phyloP scores from a whole-genome alignment of 2,329 filamentous ascomycete genomes.

The Colletotrichum nymphaeae region DNA sequence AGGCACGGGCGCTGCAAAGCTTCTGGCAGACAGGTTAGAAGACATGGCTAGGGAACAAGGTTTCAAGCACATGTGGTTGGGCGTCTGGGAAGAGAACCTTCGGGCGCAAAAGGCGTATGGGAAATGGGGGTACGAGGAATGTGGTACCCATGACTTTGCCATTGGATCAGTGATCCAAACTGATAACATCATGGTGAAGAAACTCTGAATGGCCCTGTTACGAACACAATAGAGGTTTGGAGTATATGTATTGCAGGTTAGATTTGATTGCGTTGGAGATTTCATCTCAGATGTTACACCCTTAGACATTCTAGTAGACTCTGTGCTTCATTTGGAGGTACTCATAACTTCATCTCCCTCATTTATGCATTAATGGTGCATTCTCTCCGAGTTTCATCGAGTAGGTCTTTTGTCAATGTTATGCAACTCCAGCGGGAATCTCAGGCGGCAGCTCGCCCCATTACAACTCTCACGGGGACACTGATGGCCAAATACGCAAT shows the following conservation, averaged over 20 bases:
- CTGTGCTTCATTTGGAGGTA: too few species aligned
- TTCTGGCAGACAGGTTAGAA: conserved; percentile 44
- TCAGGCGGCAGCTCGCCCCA: conserved; percentile 23
- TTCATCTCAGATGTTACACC: too few species aligned
- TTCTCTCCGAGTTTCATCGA: background rate
- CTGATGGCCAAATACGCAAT: conserved; percentile 39
- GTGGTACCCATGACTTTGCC: conserved; percentile 55
- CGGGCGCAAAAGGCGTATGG: conserved; percentile 52
- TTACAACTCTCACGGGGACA: conserved; percentile 37
- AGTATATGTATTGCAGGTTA: too few species aligned
- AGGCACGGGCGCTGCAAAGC: conserved; percentile 51
- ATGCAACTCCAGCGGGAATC: conserved; percentile 38
- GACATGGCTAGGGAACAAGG: conserved; percentile 48
- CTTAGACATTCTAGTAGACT: too few species aligned
- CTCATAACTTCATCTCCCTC: too few species aligned
- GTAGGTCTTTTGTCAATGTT: conserved; percentile 31
- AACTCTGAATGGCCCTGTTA: conserved; percentile 22
- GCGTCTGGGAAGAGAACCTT: conserved; percentile 59
- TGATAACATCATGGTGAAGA: conserved; percentile 55
- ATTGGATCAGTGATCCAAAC: conserved; percentile 54
- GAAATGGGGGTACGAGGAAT: conserved; percentile 51
- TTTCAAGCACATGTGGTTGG: conserved; percentile 55
- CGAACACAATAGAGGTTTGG: too few species aligned
- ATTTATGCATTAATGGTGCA: too few species aligned
- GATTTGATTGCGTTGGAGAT: too few species aligned